Base-by-base conservation (phyloP, 371 early-diverging fungal species). In the Mucor irregularis region DNA sequence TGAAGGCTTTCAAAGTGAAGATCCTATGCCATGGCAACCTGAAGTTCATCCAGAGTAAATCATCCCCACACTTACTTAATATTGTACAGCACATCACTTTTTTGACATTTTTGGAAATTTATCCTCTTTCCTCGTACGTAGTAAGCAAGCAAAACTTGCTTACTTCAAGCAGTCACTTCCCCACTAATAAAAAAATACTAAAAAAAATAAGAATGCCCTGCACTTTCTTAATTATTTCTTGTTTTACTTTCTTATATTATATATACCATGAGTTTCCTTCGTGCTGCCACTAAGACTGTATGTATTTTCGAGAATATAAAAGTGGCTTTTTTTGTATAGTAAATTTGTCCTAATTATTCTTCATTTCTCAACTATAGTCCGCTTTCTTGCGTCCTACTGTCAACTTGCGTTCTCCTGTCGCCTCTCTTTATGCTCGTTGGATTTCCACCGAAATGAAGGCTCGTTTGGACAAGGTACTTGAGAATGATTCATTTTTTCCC, bases 371-470 rank as follows among this genome's bases (percentile, higher is more conserved):
- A n/a, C 10, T 21, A 34, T 64, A 77, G 77, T 61, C 77, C 31
- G 53, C 68, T 16, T 60, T 77, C 44, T 50, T 74, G 26, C 74
- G 77, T 35, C 74, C 77, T 45, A 45, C 59, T 21, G 29, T 61
- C 8, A 62, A 71, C 30, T 39, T 66, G 53, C 68, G 71, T 39
- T 48, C 64, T 22, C 39, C 55, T 14, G 19, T 26, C 16, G 46
- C 56, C 38, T 66, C 75, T 37, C 47, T 74, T 30, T 73, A 55
- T 47, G 71, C 73, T 22, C 74, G 78, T 44, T 97, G 96, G 96
- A 89, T 96, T 87, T 88, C 92, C 9, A 88, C 90, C 35, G 74
- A 76, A 43, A 74, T 94, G 45, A 81, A 84, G 21, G 64, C 76
- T 37, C 78, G 86, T 33, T 82, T 94, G 48, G 75, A 86, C 14